Evolutionary conservation across 2,329 filamentous ascomycete species (phyloP).

Genomic region (Fusarium longipes): DNA sequence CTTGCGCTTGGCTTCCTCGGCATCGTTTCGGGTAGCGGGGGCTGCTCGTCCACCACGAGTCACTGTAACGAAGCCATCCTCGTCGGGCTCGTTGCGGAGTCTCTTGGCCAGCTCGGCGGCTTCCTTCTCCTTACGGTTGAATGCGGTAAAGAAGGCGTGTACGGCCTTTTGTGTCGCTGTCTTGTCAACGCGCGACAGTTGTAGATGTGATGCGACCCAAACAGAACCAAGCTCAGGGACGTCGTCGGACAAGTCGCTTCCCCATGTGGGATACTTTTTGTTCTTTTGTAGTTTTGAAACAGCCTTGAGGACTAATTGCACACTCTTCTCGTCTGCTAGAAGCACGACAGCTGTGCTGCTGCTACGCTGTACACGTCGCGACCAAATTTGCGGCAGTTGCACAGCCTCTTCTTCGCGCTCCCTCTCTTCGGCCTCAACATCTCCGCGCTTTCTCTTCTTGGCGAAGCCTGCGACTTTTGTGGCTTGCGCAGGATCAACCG

Average conservation of each 20-base stretch:
- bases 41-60: constrained; percentile 79
- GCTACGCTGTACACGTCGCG: constrained; percentile 74
- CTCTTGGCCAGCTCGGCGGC: constrained; percentile 70
- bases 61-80: constrained; percentile 95
- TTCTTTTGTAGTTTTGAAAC: constrained; percentile 69
- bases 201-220: constrained; percentile 74
- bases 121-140: constrained; percentile 75
- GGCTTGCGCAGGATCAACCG: constrained; percentile 63
- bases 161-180: constrained; percentile 76
- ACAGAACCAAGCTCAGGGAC: constrained; percentile 67
- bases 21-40: constrained; percentile 79
- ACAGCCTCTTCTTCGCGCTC: constrained; percentile 68
- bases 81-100: constrained; percentile 83
- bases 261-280: constrained; percentile 75
- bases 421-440: constrained; percentile 66
- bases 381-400: constrained; percentile 78
- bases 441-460: constrained; percentile 57
- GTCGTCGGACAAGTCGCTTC: constrained; percentile 66
- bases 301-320: constrained; percentile 81
- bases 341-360: constrained; percentile 84
- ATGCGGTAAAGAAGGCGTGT: constrained; percentile 88
- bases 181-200: constrained; percentile 76
- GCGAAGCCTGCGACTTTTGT: constrained; percentile 51
- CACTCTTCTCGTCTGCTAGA: constrained; percentile 85
- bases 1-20: constrained; percentile 67